These are phyloP conservation scores for Saturnispora dispora DNA, from an alignment of 805 yeast species.

Conservation along the genomic window DNA sequence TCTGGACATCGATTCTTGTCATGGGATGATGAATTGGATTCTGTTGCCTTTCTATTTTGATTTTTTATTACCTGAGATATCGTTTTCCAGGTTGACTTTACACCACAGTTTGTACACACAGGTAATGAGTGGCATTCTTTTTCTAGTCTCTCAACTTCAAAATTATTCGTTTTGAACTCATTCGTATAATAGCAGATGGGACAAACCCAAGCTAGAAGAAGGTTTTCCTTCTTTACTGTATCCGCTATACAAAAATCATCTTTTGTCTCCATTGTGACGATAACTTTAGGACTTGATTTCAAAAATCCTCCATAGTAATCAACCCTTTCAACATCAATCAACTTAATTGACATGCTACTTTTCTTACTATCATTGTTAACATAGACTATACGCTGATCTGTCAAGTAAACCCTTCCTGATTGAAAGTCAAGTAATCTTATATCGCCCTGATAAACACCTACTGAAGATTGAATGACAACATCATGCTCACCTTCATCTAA, in stretches of 20 bases:
- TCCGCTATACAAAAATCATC: neutral
- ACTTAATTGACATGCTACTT: conserved; percentile 11
- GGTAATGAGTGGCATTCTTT: conserved; percentile 27
- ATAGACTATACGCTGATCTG: conserved; percentile 64
- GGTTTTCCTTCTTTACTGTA: neutral
- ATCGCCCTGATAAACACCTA: conserved; percentile 77
- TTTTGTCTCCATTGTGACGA: conserved; percentile 15
- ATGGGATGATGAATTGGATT: conserved; percentile 16
- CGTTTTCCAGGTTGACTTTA: conserved; percentile 32
- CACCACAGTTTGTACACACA: conserved; percentile 55
- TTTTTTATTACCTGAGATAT: conserved; percentile 21
- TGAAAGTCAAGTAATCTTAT: conserved; percentile 55
- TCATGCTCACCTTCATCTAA: conserved; percentile 35
- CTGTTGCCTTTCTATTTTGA: neutral
- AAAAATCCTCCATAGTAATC: conserved; percentile 46
- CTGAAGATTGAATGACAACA: conserved; percentile 40
- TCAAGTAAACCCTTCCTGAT: conserved; percentile 69
- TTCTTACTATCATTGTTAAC: conserved; percentile 31
- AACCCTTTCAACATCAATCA: conserved; percentile 16
- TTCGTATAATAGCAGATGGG: conserved; percentile 80
- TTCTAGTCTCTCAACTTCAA: conserved; percentile 5
- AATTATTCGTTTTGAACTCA: conserved; percentile 24
- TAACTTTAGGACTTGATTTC: conserved; percentile 73
- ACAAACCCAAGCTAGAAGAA: conserved; percentile 59
- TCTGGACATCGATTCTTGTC: conserved; percentile 37